Percentiles rank a stretch among this genome's conserved stretches.
These are phyloP conservation scores for Apiospora marii DNA, from an alignment of 2,329 filamentous ascomycete species.

Conservation along the genomic window DNA sequence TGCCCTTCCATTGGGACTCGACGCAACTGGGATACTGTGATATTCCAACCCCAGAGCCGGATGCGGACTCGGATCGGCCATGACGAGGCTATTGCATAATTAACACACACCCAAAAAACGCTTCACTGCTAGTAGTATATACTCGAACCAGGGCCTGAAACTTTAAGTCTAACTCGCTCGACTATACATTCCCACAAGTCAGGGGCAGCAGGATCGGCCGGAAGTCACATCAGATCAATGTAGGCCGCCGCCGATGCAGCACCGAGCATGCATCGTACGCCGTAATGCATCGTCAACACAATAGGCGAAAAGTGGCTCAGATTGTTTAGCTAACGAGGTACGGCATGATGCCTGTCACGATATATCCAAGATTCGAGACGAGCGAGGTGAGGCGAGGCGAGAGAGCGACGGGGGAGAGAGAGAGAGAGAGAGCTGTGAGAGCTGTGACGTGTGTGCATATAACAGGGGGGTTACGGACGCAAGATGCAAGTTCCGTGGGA, in stretches of 20 bases:
- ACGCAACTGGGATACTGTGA: not conserved
- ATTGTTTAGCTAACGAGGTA: not conserved
- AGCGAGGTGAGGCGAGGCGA: not conserved
- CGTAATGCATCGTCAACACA: not conserved
- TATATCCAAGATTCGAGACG: not conserved
- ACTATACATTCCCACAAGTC: not conserved
- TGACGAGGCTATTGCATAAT: not conserved
- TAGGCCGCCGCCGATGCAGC: constrained; percentile 15
- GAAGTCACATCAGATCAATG: constrained; percentile 11
- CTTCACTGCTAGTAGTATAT: not conserved
- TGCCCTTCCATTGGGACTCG: not conserved
- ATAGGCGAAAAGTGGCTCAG: constrained; percentile 20
- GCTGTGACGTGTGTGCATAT: not conserved
- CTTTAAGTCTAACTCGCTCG: not conserved
- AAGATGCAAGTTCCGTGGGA: constrained; percentile 12
- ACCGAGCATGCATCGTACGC: not conserved
- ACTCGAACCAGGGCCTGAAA: constrained; percentile 4
- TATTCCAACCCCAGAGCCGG: not conserved
- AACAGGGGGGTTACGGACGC: not conserved
- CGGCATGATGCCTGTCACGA: not conserved
- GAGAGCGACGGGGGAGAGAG: not conserved
- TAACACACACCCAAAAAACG: not conserved
- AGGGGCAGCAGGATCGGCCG: constrained; percentile 11
- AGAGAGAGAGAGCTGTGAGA: not conserved
- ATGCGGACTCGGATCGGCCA: not conserved